Evolutionary conservation across 257 asterid genomes (phyloP), one percentile per base, ranked within the genome.

Genomic region (Euphrasia confusa): DNA sequence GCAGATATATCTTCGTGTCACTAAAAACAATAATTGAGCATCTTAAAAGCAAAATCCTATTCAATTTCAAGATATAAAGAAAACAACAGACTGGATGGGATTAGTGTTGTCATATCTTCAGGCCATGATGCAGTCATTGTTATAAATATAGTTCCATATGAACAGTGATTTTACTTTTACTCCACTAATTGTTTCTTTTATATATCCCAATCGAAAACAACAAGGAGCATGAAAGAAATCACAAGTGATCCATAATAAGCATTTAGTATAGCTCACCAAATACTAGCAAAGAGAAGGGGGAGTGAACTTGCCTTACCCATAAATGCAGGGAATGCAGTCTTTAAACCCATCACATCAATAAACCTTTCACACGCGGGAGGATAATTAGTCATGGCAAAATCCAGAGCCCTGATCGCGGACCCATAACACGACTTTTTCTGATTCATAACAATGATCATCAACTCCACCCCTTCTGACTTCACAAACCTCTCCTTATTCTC

Each of bases 241-340:
- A 59, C 35, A 30, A 48, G 60, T 2, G 7, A 45, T 44, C 21
- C 35, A 70, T 28, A 70, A 49, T 10, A 63, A 58, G 54, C 72
- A 58, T 30, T 7, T 66, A 35, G 57, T 21, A 3, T 50, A 28
- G 44, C 45, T 44, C 44, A 17, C 55, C 17, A 50, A 57, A 56
- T 55, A 64, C 48, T 12, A 7, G 60, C 60, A 33, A 42, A 59
- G 24, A 59, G 68, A 69, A 85, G 86, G 78, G 78, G 64, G 65
- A 61, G 18, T 69, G 81, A 63, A 93, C 99, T 93, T 93, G 94
- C 99, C 99, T 93, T 93, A 87, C 99, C 99, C 99, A 93, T 93
- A 75, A 89, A 93, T 80, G 99, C 99, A 26, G 99, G 99, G 77
- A 93, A 93, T 2, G 92, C 99, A 45, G 97, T 93, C 94, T 87